Evolutionary conservation across 1,139 yeast genomes (phyloP).

Genomic region (Geotrichum histeridarum): DNA sequence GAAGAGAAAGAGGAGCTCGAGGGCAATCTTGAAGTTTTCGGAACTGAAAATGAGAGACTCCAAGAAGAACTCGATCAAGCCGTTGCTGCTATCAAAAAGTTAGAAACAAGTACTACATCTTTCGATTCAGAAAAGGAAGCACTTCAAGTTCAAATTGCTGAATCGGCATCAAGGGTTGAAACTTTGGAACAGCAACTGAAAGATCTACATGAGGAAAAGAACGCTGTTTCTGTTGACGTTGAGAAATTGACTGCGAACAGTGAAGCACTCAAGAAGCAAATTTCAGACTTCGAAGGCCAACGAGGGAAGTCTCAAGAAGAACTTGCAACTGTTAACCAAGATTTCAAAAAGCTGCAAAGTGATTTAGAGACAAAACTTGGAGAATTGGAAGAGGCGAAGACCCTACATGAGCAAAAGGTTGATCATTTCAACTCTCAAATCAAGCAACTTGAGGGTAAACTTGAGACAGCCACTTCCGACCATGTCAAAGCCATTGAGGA

Average conservation of each 20-base stretch:
- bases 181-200: constrained; percentile 3
- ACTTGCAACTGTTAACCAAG: background rate
- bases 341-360: background rate
- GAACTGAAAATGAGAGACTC: constrained; percentile 18
- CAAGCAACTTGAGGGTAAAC: constrained; percentile 30
- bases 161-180: constrained; percentile 8
- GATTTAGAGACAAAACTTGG: constrained; percentile 6
- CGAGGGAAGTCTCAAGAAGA: background rate
- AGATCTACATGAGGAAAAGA: background rate
- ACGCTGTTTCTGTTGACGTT: background rate
- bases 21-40: constrained; percentile 8
- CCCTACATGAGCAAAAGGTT: constrained; percentile 10
- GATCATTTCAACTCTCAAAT: constrained; percentile 12
- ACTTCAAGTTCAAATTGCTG: constrained; percentile 10
- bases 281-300: constrained; percentile 4
- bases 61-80: constrained; percentile 18
- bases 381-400: constrained; percentile 6
- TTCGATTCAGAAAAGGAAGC: background rate
- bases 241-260: constrained; percentile 6
- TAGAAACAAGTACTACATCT: background rate
- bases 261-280: background rate
- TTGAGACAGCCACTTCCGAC: constrained; percentile 26
- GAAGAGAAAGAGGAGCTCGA: constrained; percentile 12
- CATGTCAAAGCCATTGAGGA: constrained; percentile 15
- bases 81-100: constrained; percentile 13